phyloP scores from a whole-genome alignment of 768 basidiomycete genomes.

The Hemileccinum impolitum region DNA sequence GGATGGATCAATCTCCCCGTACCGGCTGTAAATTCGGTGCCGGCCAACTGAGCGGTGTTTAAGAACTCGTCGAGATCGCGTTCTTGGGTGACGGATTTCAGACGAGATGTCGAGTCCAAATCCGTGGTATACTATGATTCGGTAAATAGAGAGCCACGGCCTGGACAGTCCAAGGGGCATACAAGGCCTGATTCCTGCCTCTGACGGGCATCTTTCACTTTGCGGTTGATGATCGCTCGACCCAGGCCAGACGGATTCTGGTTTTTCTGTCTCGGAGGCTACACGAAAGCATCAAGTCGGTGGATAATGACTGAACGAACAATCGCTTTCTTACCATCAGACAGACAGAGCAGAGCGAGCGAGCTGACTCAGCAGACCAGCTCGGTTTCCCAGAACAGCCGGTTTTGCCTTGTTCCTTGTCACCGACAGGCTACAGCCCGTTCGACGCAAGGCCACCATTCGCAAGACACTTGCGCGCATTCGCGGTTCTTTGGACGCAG shows the following conservation, averaged over 20 bases:
- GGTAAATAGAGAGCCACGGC: neutral
- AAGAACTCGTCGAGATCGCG: slow-evolving; percentile 94
- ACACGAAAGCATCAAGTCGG: neutral
- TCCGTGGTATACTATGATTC: slow-evolving; percentile 65
- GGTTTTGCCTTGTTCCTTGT: too few species aligned
- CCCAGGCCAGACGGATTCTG: slow-evolving; percentile 82
- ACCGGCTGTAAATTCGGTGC: slow-evolving; percentile 96
- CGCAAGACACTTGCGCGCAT: slow-evolving; percentile 5
- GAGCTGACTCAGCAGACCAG: too few species aligned
- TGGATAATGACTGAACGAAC: neutral
- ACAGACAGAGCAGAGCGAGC: neutral
- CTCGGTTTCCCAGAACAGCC: too few species aligned
- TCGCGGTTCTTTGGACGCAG: slow-evolving; percentile 4
- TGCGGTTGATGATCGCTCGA: slow-evolving; percentile 91
- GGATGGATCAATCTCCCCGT: slow-evolving; percentile 16
- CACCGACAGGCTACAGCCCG: neutral
- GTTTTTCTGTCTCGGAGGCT: slow-evolving; percentile 61
- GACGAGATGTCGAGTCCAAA: slow-evolving; percentile 57
- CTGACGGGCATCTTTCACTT: slow-evolving; percentile 43
- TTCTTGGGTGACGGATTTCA: slow-evolving; percentile 95
- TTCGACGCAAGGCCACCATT: slow-evolving; percentile 5
- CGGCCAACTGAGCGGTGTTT: slow-evolving; percentile 91
- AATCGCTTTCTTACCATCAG: slow-evolving; percentile 13
- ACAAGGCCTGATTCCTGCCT: slow-evolving; percentile 57
- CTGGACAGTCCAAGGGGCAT: slow-evolving; percentile 23